Evolutionary conservation across 75 land plant species (phyloP), one percentile per base, ranked within the genome.

Genomic region (Cunninghamia lanceolata): DNA sequence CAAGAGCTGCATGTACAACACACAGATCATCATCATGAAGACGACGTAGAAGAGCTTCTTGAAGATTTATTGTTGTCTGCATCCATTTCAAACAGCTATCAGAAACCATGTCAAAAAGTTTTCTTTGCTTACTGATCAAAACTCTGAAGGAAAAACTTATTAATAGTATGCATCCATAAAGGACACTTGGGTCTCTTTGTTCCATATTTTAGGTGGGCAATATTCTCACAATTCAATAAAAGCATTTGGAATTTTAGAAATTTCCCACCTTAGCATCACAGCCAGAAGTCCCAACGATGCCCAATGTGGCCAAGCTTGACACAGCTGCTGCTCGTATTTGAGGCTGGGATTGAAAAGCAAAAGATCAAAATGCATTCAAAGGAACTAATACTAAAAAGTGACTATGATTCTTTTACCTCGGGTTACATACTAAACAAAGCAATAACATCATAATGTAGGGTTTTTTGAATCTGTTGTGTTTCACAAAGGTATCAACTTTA

Each of bases 11-110:
- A 7, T 82, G 89, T 40, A 95, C 88, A 86, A 96, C 97, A 85
- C 85, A 76, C 32, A 93, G 90, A 87, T 95, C 93, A 35, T 93
- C 91, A 86, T 96, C 97, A 85, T 88, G 85, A 70, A 95, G 95
- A 78, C 89, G 89, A 0, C 87, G 90, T 77, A 94, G 66, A 78
- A 95, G 63, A 16, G 93, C 91, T 84, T 94, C 95, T 85, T 88
- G 88, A 47, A 95, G 78, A 82, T 88, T 82, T 14, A 82, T 85
- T 82, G 86, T 84, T 63, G 88, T 89, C 97, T 96, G 91, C 59
- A 43, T 79, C 3, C 45, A 79, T 79, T 53, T 84, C 40, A 84
- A 84, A 54, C 73, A 54, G 38, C 21, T 54, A 84, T 52, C 2
- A 83, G 34, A 38, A 17, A 19, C 66, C 30, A 83, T 35, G 30